Evolutionary conservation across 1,284 basidiomycete species (phyloP).

Genomic region (Moesziomyces aphidis): DNA sequence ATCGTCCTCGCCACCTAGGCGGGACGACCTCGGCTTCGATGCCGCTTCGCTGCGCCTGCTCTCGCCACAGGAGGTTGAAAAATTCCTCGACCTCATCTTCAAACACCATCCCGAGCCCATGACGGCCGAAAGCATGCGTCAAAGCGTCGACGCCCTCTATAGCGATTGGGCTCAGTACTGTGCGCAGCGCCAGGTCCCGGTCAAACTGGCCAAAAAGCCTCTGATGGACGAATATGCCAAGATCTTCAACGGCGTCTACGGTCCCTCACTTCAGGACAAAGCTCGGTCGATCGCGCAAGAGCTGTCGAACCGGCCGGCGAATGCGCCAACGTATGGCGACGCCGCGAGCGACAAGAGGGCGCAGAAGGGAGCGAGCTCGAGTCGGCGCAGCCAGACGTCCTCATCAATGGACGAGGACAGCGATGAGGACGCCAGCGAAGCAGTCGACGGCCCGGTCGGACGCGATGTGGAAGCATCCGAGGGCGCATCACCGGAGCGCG

Average conservation of each 20-base stretch:
- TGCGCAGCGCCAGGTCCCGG: conserved; percentile 22
- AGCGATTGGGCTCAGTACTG: conserved; percentile 36
- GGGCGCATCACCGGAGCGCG: not conserved
- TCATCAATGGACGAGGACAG: conserved; percentile 26
- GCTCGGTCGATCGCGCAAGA: conserved; percentile 37
- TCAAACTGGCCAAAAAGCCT: conserved; percentile 33
- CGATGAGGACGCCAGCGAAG: conserved; percentile 14
- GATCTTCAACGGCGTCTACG: conserved; percentile 41
- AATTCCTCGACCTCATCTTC: conserved; percentile 38
- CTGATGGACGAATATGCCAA: conserved; percentile 51
- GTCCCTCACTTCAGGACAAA: conserved; percentile 24
- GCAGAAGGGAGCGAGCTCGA: conserved; percentile 14
- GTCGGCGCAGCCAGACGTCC: conserved; percentile 11
- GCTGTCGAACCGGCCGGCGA: conserved; percentile 25
- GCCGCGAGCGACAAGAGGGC: not conserved
- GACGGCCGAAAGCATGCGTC: conserved; percentile 42
- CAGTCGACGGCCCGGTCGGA: conserved; percentile 10
- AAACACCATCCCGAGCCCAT: conserved; percentile 45
- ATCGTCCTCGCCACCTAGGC: conserved; percentile 13
- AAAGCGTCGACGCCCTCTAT: conserved; percentile 45
- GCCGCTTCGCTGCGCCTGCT: conserved; percentile 11
- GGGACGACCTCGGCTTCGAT: not conserved
- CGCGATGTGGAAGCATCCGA: conserved; percentile 10
- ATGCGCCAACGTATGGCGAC: conserved; percentile 7
- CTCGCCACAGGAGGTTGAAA: conserved; percentile 33